Base-by-base conservation (phyloP, 345 rosid genomes). In the Lumnitzera racemosa region DNA sequence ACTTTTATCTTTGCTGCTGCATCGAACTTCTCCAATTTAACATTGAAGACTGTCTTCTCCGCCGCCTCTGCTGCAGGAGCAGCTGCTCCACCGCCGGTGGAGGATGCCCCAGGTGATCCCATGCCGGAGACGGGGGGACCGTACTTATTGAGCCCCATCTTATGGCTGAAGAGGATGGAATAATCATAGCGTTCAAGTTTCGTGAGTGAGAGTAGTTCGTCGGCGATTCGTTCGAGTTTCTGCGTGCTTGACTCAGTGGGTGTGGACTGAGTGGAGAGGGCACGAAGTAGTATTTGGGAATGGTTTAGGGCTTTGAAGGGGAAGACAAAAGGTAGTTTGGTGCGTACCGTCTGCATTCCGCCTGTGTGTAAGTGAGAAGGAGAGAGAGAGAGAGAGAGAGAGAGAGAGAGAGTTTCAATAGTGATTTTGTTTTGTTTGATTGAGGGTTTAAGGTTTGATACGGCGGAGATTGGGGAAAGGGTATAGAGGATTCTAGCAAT, bases 201-300 rank as follows among this genome's bases (percentile, higher is more conserved):
- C n/a, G 80, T 82, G 10, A 92, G 87, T 55, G 73, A 80, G 51
- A 84, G 83, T 15, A 87, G 82, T 13, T 82, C 85, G 67, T 85
- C 90, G 49, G 97, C 85, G 57, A 94, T 83, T 12, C 95, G 88
- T 63, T 90, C 97, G 25, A 89, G 94, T 65, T 94, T 94, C 74
- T 81, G 82, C 15, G 90, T 77, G 13, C 81, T 78, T 20, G 76
- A 7, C 53, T 77, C 85, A 46, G 65, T 36, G 57, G 72, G 58
- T 10, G 75, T 59, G 59, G 66, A 20, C 51, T 24, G 59, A 13
- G 54, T 24, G 75, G 63, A 77, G 49, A 79, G 66, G 15, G 56
- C 57, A 24, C 82, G 80, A 55, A 70, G 55, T 55, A 1, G 13
- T 66, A 46, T 65, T 29, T 61, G 57, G 12, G 53, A 76, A 69